These are phyloP conservation scores for Plenodomus tracheiphilus DNA, from an alignment of 2,329 filamentous ascomycete genomes.

Conservation along the genomic window DNA sequence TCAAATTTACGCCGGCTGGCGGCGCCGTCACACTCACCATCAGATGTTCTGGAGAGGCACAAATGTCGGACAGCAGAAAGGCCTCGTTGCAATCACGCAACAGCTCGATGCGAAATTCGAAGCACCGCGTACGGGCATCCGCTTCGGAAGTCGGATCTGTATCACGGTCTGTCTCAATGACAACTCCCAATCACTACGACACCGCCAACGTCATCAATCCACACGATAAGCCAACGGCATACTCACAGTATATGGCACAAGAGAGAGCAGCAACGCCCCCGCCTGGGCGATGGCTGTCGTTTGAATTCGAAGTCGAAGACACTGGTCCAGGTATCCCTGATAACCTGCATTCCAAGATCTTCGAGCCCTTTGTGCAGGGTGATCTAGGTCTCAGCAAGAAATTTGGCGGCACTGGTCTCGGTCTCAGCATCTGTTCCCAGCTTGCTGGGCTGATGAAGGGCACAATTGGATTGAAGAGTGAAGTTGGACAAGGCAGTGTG, in stretches of 20 bases:
- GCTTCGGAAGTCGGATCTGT: constrained; percentile 37
- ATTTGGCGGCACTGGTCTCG: constrained; percentile 84
- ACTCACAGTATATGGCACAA: constrained; percentile 39
- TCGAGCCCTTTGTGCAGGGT: constrained; percentile 94
- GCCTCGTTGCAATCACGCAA: constrained; percentile 50
- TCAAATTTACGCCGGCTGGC: constrained; percentile 83
- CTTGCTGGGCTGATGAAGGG: constrained; percentile 83
- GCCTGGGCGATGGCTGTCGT: constrained; percentile 69
- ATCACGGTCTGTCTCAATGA: constrained; percentile 32
- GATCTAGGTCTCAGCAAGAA: constrained; percentile 87
- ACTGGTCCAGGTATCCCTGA: constrained; percentile 84
- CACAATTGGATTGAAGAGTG: constrained; percentile 70
- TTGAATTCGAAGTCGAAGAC: constrained; percentile 88
- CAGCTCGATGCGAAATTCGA: constrained; percentile 44
- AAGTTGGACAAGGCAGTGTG: constrained; percentile 72
- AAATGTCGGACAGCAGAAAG: constrained; percentile 48
- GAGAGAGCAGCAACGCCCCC: constrained; percentile 49
- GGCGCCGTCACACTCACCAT: constrained; percentile 78
- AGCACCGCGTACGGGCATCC: constrained; percentile 31
- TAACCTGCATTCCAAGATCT: constrained; percentile 78
- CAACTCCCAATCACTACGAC: constrained; percentile 32
- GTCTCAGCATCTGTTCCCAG: constrained; percentile 87
- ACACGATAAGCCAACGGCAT: constrained; percentile 44
- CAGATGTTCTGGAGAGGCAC: constrained; percentile 67
- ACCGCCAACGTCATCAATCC: constrained; percentile 53